phyloP scores from a whole-genome alignment of 2,329 filamentous ascomycete species.

The Pseudogymnoascus pannorum region DNA sequence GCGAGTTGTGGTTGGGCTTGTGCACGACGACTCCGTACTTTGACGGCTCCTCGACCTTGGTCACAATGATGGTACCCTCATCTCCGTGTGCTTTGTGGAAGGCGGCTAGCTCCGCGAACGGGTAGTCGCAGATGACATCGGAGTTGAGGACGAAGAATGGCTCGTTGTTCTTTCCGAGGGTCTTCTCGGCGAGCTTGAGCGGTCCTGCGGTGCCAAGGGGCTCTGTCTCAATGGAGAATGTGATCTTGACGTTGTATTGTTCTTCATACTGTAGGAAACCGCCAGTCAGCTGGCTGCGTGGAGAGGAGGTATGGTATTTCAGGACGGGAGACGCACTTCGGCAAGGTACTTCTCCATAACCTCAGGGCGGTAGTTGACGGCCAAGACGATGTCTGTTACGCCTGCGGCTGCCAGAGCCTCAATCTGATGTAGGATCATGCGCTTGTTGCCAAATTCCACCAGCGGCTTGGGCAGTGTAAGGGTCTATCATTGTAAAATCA shows the following conservation, averaged over 20 bases:
- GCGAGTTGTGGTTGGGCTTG: slow-evolving; percentile 82
- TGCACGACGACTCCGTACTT: slow-evolving; percentile 99
- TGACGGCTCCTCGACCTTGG: slow-evolving; percentile 97
- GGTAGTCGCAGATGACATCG: slow-evolving; percentile 96
- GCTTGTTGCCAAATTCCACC: slow-evolving; percentile 97
- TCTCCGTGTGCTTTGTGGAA: slow-evolving; percentile 93
- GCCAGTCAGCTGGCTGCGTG: slow-evolving; percentile 8
- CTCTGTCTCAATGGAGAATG: slow-evolving; percentile 94
- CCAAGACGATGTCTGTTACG: slow-evolving; percentile 94
- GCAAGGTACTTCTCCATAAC: slow-evolving; percentile 91
- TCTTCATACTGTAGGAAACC: slow-evolving; percentile 63
- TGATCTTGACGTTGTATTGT: slow-evolving; percentile 88
- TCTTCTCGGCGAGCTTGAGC: slow-evolving; percentile 88
- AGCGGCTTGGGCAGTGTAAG: slow-evolving; percentile 95
- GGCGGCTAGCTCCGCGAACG: slow-evolving; percentile 78
- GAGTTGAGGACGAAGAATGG: slow-evolving; percentile 99
- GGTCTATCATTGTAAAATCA: slow-evolving; percentile 50
- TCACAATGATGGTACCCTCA: slow-evolving; percentile 96
- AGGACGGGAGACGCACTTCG: slow-evolving; percentile 53
- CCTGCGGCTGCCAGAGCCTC: slow-evolving; percentile 88
- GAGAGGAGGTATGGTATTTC: slow-evolving; percentile 9
- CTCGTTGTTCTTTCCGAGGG: slow-evolving; percentile 83
- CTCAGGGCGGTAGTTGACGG: slow-evolving; percentile 97
- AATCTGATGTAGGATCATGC: slow-evolving; percentile 98
- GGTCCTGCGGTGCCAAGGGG: slow-evolving; percentile 92